Conservation (phyloP, 2,329 filamentous ascomycete genomes). For the Ceratocystis ficicola region DNA sequence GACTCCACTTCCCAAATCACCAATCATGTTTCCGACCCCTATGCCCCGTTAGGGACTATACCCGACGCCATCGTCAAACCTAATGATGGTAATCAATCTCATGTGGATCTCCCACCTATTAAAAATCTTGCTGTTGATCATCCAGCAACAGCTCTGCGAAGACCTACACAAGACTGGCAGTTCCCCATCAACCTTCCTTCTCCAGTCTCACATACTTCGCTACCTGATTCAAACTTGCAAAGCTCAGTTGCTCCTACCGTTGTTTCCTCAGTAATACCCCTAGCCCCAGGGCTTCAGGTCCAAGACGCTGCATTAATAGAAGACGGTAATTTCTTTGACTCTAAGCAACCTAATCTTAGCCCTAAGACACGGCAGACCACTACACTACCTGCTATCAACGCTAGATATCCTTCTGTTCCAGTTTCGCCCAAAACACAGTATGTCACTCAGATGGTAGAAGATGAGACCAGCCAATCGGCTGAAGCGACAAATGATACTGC, state of each 20-base stretch:
- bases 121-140: background rate
- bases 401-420: background rate
- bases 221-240: background rate
- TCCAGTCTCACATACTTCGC: background rate
- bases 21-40: background rate
- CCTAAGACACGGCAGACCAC: background rate
- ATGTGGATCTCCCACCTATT: background rate
- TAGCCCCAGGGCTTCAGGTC: background rate
- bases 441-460: slow-evolving; percentile 2
- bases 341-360: background rate
- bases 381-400: background rate
- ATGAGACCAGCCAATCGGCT: background rate
- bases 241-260: background rate
- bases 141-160: background rate
- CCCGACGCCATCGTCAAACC: background rate
- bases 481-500: background rate
- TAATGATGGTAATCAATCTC: background rate
- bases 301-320: background rate
- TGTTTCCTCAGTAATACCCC: background rate
- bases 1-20: background rate
- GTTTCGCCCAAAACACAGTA: slow-evolving; percentile 1
- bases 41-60: background rate
- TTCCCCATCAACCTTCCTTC: background rate
- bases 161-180: slow-evolving; percentile 9
- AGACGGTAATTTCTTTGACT: background rate